Conservation (phyloP, 305 asterid genomes). For the Plantago rigida region DNA sequence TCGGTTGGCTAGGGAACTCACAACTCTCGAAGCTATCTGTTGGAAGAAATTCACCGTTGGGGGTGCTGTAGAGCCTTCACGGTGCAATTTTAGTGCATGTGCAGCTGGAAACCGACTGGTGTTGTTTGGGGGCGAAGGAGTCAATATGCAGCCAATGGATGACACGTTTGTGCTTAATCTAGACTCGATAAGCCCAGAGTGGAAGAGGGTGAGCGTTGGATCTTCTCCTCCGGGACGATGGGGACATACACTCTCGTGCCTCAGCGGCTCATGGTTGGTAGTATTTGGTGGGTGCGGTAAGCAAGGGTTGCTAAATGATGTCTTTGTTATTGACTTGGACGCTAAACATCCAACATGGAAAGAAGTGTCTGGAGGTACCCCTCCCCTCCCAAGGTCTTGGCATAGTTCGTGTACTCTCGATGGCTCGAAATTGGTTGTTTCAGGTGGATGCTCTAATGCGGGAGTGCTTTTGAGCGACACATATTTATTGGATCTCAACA, state of each 20-base stretch:
- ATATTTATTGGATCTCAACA: constrained; percentile 58
- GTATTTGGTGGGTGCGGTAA: constrained; percentile 93
- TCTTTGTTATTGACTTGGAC: constrained; percentile 72
- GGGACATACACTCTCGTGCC: constrained; percentile 89
- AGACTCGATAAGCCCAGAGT: constrained; percentile 65
- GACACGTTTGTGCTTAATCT: constrained; percentile 89
- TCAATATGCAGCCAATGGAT: constrained; percentile 94
- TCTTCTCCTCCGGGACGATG: constrained; percentile 93
- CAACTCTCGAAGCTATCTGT: constrained; percentile 82
- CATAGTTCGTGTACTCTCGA: constrained; percentile 91
- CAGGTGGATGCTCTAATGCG: constrained; percentile 91
- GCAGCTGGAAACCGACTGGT: constrained; percentile 86
- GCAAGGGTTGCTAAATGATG: constrained; percentile 82
- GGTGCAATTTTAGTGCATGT: constrained; percentile 90
- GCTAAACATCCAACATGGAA: constrained; percentile 90
- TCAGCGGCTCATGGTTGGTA: constrained; percentile 75
- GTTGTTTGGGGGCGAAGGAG: constrained; percentile 91
- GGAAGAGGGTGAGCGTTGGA: constrained; percentile 71
- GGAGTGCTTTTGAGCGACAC: constrained; percentile 82
- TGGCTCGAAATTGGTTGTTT: constrained; percentile 78
- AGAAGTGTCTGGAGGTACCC: constrained; percentile 69
- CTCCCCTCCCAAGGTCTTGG: constrained; percentile 85
- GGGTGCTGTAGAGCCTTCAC: constrained; percentile 83
- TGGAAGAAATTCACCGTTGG: constrained; percentile 82
- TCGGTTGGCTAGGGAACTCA: constrained; percentile 82